Evolutionary conservation across 2,329 filamentous ascomycete genomes (phyloP), one percentile per base, ranked within the genome.

Genomic region (Cladosporium colombiae): DNA sequence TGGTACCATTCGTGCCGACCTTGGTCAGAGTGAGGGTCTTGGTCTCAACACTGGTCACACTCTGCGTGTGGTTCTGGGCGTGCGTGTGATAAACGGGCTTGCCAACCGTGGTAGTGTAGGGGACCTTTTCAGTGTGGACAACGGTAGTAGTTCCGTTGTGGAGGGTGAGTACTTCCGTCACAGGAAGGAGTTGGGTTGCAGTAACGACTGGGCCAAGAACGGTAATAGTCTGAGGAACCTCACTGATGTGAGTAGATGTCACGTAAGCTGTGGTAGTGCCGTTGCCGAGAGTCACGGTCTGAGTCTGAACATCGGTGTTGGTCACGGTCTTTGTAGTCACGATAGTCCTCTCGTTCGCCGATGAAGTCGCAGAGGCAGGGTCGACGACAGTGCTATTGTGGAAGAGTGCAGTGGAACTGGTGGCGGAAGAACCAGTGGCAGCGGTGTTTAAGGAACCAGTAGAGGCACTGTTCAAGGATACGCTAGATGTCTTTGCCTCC

Each of bases 121-220:
- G 63, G 3, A 46, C 14, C 21, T 53, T 29, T 1, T 40, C 49
- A 37, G 53, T 50, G 18, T 18, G 14, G 18, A 60, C 35, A 23
- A 65, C 31, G n/a, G 63, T 65, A 13, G 53, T 65, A 16, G 55
- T 65, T 44, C 55, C 62, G 50, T 65, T 58, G 53, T 52, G 31
- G 27, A 23, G 29, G 11, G 53, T 65, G 27, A 59, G 5, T 5
- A 55, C 37, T 33, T 40, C 21, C 5, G 55, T 37, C 37, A 35
- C 25, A 25, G 49, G 37, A 37, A 52, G 25, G n/a, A 27, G 4
- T 1, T 18, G 33, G 18, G 27, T 44, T 13, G n/a, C 21, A 13
- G 46, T 55, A 18, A 31, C 52, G 7, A 55, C 52, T 13, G 40
- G 40, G n/a, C 40, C 40, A 5, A 46, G 8, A 3, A 46, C 40